Percentiles rank a stretch among this genome's conserved stretches.
Conservation (phyloP, 352 stramenopile species). For the Plasmopara muralis region DNA sequence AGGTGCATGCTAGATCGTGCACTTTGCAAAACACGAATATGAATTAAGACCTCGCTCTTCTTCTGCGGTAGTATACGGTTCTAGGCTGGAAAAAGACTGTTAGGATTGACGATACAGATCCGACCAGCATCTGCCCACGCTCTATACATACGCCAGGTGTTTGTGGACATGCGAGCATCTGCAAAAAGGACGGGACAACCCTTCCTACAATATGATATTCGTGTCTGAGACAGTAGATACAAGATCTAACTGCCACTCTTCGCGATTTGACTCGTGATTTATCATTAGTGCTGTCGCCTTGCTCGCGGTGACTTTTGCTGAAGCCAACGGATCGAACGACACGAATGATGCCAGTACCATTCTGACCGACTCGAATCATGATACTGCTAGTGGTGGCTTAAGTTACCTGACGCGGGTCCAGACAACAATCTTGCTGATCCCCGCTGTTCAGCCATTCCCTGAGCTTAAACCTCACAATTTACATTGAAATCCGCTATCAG, state of each 20-base stretch:
- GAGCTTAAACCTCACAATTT: neutral
- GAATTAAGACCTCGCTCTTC: too few species aligned
- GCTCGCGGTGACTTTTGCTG: neutral
- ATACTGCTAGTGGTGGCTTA: neutral
- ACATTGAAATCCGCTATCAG: neutral
- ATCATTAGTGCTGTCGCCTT: neutral
- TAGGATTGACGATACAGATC: neutral
- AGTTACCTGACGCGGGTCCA: neutral
- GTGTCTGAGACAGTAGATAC: neutral
- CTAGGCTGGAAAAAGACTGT: too few species aligned
- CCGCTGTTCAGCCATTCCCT: too few species aligned
- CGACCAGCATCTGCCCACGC: neutral
- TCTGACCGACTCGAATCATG: neutral
- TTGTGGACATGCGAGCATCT: neutral
- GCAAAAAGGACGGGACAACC: neutral
- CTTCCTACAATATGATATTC: too few species aligned
- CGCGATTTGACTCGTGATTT: neutral
- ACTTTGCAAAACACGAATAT: too few species aligned
- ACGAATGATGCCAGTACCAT: neutral
- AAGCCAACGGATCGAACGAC: neutral
- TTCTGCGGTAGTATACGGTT: too few species aligned
- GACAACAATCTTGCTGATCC: neutral
- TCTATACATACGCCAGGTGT: neutral
- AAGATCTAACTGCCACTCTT: neutral
- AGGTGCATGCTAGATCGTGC: neutral